Evolutionary conservation across 257 asterid genomes (phyloP).

Genomic region (Solanum bulbocastanum): DNA sequence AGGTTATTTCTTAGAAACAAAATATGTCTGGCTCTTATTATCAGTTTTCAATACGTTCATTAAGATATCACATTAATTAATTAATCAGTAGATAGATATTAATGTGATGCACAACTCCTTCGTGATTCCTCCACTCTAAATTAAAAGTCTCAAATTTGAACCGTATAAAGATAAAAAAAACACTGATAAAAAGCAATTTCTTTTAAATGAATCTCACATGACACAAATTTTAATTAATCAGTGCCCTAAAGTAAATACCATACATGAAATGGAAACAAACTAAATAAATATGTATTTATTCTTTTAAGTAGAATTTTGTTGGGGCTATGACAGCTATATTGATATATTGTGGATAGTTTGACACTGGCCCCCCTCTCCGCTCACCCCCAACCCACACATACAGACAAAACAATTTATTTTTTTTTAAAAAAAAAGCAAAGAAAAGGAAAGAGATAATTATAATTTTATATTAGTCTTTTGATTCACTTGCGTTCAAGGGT

Average conservation of each 20-base stretch:
- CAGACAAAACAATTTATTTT: neutral
- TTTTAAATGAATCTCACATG: neutral
- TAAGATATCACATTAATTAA: no score
- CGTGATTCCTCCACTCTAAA: neutral
- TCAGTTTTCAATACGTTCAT: no score
- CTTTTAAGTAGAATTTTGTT: neutral
- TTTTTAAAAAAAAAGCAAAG: neutral
- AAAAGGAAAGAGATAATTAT: neutral
- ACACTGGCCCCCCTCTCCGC: neutral
- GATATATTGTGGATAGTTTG: neutral
- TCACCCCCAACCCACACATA: neutral
- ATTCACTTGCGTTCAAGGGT: neutral
- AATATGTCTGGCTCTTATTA: no score
- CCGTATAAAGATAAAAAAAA: no score
- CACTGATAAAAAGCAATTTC: no score
- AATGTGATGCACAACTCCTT: neutral
- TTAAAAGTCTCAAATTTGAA: no score
- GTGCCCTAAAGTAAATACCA: neutral
- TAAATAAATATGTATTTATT: neutral
- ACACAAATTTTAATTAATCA: neutral
- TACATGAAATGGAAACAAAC: neutral
- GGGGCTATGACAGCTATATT: neutral
- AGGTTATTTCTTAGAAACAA: no score
- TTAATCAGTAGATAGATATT: neutral
- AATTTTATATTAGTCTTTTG: neutral